Evolutionary conservation across 164 flowering plant species (phyloP), one percentile per base, ranked within the genome.

Genomic region (Dillenia suffruticosa): DNA sequence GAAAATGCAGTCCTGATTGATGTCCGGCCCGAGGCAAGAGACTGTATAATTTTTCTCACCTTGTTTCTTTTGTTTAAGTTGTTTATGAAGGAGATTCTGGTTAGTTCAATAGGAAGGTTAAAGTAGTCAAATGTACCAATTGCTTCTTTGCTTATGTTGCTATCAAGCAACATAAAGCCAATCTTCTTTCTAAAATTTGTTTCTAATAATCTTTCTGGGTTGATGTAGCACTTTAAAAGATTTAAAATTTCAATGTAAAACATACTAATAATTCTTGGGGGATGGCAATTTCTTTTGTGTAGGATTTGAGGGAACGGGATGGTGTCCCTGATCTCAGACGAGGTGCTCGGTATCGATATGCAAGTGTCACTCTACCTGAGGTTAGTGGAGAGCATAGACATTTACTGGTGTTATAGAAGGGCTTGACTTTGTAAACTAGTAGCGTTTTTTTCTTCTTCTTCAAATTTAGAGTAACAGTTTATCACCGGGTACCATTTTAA

Each of bases 11-110:
- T 82, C 17, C 91, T 94, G 46, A 77, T 91, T 66, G 98, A 94
- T 80, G 76, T 91, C 79, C 81, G 98, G 82, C 85, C 93, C 63
- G 98, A 94, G 97, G 98, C 90, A 90, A 94, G 98, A 73, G 74
- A 78, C 69, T 76, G 84, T 82, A 76, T 79, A 32, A 74, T 57
- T 74, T 76, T 74, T 84, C 63, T 71, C 66, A 83, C 81, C 83
- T 81, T 5, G 40, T 71, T 74, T 72, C 68, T 76, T 76, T 55
- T 17, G 40, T 10, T 15, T 17, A 17, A 44, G 9, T 32, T 15
- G 53, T n/a, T 63, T 56, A 22, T 46, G n/a, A 46, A 12, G 46
- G 26, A 49, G 58, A 47, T 54, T 51, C 19, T 54, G 50, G 15
- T 67, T 45, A 16, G 50, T 26, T 10, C 46, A 2, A 52, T 40